Evolutionary conservation across 306 rosid species (phyloP).

Genomic region (Fragaria vesca): DNA sequence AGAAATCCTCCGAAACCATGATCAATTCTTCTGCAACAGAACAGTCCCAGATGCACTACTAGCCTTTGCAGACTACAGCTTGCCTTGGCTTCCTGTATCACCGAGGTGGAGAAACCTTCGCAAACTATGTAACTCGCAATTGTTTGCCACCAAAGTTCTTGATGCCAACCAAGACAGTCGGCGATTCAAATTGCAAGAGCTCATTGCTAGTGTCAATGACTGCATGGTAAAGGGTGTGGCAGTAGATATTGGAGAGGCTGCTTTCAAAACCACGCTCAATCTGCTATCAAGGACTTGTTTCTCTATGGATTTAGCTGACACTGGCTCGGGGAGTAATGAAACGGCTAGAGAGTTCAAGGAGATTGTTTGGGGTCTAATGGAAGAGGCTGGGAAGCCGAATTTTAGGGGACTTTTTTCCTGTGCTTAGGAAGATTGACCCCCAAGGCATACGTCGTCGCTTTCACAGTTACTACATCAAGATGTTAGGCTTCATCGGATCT

Average conservation of each 20-base stretch:
- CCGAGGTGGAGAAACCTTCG: conserved; percentile 41
- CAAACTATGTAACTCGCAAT: neutral
- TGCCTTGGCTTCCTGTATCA: conserved; percentile 38
- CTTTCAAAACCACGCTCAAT: conserved; percentile 39
- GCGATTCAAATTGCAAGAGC: conserved; percentile 15
- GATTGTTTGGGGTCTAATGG: neutral
- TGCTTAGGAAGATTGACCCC: conserved; percentile 19
- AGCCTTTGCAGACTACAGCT: conserved; percentile 9
- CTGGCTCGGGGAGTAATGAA: neutral
- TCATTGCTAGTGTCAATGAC: neutral
- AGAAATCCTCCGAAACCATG: conserved; percentile 44
- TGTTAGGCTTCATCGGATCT: neutral
- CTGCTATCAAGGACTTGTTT: conserved; percentile 40
- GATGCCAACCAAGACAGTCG: conserved; percentile 16
- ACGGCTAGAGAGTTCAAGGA: conserved; percentile 24
- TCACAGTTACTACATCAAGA: neutral
- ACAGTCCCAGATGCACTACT: conserved; percentile 30
- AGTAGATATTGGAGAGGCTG: conserved; percentile 41
- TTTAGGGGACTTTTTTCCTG: conserved; percentile 19
- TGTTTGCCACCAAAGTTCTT: conserved; percentile 44
- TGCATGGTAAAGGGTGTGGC: conserved; percentile 22
- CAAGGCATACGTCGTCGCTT: conserved; percentile 9
- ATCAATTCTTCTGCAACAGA: conserved; percentile 37
- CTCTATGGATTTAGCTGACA: conserved; percentile 37
- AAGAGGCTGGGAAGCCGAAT: conserved; percentile 18